A percentile compares a stretch with the other conserved stretches of the same genome.
Evolutionary conservation across 2,329 filamentous ascomycete species (phyloP).

Genomic region (Phialemonium atrogriseum): DNA sequence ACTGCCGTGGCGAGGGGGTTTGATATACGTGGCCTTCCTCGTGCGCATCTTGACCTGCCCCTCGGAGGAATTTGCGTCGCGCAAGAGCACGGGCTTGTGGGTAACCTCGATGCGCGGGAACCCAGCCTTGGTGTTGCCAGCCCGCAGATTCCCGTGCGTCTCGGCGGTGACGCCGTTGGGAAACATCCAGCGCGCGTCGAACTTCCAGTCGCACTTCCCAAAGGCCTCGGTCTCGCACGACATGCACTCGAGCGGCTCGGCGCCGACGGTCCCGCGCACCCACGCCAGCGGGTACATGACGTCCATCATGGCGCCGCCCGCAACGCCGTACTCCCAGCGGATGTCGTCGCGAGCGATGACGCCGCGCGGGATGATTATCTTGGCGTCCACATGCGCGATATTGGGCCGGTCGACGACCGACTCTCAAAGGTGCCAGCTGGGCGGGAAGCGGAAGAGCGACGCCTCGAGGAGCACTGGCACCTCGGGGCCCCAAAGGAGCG

Average conservation of each 20-base stretch:
- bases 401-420: slow-evolving; percentile 26
- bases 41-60: slow-evolving; percentile 16
- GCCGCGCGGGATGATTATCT: slow-evolving; percentile 20
- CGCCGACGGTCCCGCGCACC: slow-evolving; percentile 29
- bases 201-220: slow-evolving; percentile 22
- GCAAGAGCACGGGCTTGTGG: too few species aligned
- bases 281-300: slow-evolving; percentile 30
- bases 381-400: slow-evolving; percentile 24
- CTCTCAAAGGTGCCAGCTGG: slow-evolving; percentile 34
- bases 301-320: slow-evolving; percentile 32
- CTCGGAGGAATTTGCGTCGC: too few species aligned
- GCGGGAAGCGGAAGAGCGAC: slow-evolving; percentile 43
- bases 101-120: too few species aligned
- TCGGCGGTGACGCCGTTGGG: slow-evolving; percentile 27
- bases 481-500: slow-evolving; percentile 20
- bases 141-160: slow-evolving; percentile 18
- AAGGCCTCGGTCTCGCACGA: slow-evolving; percentile 19
- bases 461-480: slow-evolving; percentile 44
- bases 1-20: slow-evolving; percentile 19
- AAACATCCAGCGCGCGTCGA: slow-evolving; percentile 28
- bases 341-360: slow-evolving; percentile 30
- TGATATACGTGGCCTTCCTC: slow-evolving; percentile 13
- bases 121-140: too few species aligned
- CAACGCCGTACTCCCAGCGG: slow-evolving; percentile 30
- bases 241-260: slow-evolving; percentile 29